These are phyloP conservation scores for Hymenoscyphus albidus DNA, from an alignment of 2,329 filamentous ascomycete species.

Conservation along the genomic window DNA sequence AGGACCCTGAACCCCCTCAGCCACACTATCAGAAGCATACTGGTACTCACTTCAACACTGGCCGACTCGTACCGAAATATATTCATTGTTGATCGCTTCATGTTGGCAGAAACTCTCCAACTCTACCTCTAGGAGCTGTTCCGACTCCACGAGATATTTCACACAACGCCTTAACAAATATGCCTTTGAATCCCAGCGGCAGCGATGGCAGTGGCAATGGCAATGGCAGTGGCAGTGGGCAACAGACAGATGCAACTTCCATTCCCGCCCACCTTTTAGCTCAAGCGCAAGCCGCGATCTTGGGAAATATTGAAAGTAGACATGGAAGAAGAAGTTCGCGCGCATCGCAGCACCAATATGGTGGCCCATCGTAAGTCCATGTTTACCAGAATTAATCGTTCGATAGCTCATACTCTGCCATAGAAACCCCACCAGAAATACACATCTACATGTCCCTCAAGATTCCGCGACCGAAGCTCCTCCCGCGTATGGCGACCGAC, in stretches of 20 bases:
- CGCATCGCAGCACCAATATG: constrained; percentile 8
- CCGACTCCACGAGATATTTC: background rate
- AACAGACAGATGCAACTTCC: constrained; percentile 11
- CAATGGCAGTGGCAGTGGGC: background rate
- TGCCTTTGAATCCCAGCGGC: constrained; percentile 2
- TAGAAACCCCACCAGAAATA: constrained; percentile 12
- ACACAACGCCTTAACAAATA: constrained; percentile 4
- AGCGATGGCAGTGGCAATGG: background rate
- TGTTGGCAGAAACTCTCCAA: background rate
- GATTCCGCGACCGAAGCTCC: constrained; percentile 35
- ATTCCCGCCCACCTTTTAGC: constrained; percentile 30
- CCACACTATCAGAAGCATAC: background rate
- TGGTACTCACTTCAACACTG: background rate
- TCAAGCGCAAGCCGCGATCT: constrained; percentile 34
- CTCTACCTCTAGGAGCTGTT: background rate
- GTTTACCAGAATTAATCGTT: background rate
- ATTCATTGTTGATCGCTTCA: background rate
- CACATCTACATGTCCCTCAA: constrained; percentile 23
- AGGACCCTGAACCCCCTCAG: background rate
- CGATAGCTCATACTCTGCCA: background rate
- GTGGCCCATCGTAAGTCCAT: constrained; percentile 5
- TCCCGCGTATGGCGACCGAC: constrained; percentile 56
- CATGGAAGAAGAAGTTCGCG: constrained; percentile 5
- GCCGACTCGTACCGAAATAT: background rate
- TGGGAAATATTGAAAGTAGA: constrained; percentile 25